Base-by-base conservation (phyloP, 73 alveolate species). In the Paramecium biaurelia region DNA sequence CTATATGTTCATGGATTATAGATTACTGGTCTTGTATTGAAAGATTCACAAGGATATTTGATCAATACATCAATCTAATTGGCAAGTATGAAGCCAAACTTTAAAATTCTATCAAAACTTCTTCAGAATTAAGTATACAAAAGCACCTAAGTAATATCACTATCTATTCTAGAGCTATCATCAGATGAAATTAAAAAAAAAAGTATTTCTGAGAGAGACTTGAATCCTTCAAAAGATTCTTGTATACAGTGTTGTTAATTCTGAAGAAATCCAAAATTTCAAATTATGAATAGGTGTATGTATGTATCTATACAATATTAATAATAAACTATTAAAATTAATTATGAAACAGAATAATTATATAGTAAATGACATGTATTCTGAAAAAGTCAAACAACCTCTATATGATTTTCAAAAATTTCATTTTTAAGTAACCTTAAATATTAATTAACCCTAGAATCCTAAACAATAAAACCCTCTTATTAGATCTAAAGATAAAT, bases 231-330 rank as follows among this genome's bases (percentile, higher is more conserved):
- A 32, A 63, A 63, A 11, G 49, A 63, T 26, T 63, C 84, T 26
- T 63, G 84, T 30, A 63, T 63, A 26, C 26, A 63, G 15, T 63
- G 84, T 63, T 63, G 84, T 63, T 63, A 63, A 63, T 63, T 63
- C 24, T 63, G 84, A 63, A 18, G 68, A 53, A 18, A 53, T 21
- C 68, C 1, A 5, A 53, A n/a, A 41, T 28, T 34, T 37, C 68
- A 53, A 53, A 18, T 53, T 4, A 53, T 53, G 68, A 53, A 34
- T 53, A 53, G 68, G 68, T 53, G 30, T 47, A 47, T 53, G 68
- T 53, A 23, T 53, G 21, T 53, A 53, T 53, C 68, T 53, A 53
- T 53, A 53, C 26, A 53, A 18, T 18, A 18, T 53, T 18, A 53
- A 18, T 15, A 53, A 5, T 53, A 18, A 7, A 15, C 68, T 53